Percentiles rank a stretch among this genome's conserved stretches.
These are phyloP conservation scores for Blastobotrys peoriensis DNA, from an alignment of 805 yeast genomes.

Conservation along the genomic window DNA sequence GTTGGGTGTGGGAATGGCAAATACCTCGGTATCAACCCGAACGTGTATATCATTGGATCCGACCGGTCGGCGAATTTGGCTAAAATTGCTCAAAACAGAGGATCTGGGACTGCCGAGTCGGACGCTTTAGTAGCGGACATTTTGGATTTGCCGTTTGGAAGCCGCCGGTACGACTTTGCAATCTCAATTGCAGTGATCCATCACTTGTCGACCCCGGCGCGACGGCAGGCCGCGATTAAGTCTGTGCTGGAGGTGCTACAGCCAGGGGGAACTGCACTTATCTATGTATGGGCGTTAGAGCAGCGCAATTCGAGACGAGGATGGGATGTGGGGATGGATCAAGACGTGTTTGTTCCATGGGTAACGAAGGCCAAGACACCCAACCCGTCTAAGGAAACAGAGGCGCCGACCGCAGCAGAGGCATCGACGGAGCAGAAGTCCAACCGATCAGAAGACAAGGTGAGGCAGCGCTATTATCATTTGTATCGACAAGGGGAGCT, in stretches of 20 bases:
- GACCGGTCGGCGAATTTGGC: conserved; percentile 33
- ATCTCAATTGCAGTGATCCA: conserved; percentile 94
- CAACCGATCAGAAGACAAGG: conserved; percentile 33
- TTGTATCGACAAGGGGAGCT: conserved; percentile 81
- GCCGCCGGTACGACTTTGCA: conserved; percentile 65
- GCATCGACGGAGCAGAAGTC: too few species aligned
- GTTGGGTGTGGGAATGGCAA: conserved; percentile 98
- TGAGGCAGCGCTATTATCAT: conserved; percentile 83
- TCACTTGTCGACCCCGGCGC: conserved; percentile 79
- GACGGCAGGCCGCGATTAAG: conserved; percentile 69
- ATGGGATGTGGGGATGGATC: conserved; percentile 84
- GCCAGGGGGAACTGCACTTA: conserved; percentile 60
- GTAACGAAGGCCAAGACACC: conserved; percentile 54
- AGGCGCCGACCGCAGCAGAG: conserved; percentile 13
- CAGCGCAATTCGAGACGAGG: conserved; percentile 86
- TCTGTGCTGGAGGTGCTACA: conserved; percentile 59
- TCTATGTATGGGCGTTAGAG: conserved; percentile 96
- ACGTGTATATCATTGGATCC: conserved; percentile 65
- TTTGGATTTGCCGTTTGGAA: conserved; percentile 51
- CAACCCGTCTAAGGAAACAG: conserved; percentile 28
- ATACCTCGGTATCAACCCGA: conserved; percentile 65
- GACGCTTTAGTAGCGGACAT: conserved; percentile 82
- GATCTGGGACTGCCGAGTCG: too few species aligned
- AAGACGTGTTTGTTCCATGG: conserved; percentile 96
- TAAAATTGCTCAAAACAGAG: conserved; percentile 36